Evolutionary conservation across 108 stramenopile species (phyloP).

Genomic region (Halocafeteria seosinensis): DNA sequence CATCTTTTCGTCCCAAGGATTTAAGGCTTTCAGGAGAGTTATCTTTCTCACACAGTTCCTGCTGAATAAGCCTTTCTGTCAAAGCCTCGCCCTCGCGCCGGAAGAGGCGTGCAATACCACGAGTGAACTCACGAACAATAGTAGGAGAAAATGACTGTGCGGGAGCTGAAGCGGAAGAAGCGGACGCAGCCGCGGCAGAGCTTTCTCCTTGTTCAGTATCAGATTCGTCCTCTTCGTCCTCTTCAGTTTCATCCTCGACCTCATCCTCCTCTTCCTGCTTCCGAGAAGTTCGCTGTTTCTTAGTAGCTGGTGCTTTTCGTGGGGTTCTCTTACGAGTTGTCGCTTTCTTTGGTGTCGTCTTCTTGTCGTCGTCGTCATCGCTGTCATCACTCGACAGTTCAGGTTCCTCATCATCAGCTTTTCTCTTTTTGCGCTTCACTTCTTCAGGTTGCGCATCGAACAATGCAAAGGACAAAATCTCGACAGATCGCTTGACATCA

Average conservation of each 20-base stretch:
- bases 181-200: background rate
- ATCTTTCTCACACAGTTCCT: background rate
- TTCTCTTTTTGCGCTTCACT: background rate
- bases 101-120: background rate
- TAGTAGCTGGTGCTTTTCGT: background rate
- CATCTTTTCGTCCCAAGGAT: too few relatives aligned
- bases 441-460: background rate
- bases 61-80: background rate
- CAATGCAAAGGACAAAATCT: slow-evolving; percentile 2
- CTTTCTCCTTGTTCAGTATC: background rate
- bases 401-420: background rate
- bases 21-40: background rate
- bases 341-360: too few relatives aligned
- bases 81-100: background rate
- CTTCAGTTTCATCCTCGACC: background rate
- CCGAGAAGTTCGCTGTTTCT: background rate
- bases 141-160: too few relatives aligned
- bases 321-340: background rate
- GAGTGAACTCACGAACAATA: too few relatives aligned
- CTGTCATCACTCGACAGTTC: background rate
- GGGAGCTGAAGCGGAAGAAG: background rate
- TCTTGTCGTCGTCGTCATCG: background rate
- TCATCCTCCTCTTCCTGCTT: background rate
- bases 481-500: slow-evolving; percentile 4
- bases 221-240: background rate